Base-by-base conservation (phyloP, 495 filamentous ascomycete genomes). In the Aspergillus leporis region DNA sequence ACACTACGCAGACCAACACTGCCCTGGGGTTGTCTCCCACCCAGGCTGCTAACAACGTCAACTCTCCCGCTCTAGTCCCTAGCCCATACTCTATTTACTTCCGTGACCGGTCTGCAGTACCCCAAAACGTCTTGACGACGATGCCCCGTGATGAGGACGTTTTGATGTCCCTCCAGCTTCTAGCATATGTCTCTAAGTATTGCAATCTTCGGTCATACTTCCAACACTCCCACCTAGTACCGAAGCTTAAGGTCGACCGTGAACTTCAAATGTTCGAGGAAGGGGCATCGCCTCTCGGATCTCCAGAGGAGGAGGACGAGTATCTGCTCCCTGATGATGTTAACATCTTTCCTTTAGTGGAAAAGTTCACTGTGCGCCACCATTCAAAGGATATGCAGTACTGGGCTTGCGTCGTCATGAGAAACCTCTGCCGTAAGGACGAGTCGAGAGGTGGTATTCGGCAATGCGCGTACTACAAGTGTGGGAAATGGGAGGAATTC, bases 381-480 rank as follows among this genome's bases (percentile, higher is more conserved):
- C 91, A 97, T 71, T 91, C 89, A 51, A 88, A 87, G 53, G 93
- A 98, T 70, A 98, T 98, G 94, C 92, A 97, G 70, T 97, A 97
- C 77, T 98, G 94, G 94, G 94, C 94, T 9, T 93, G 92, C 53
- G 93, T 98, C 21, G 94, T 98, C 55, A 98, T 98, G 94, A 82
- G 94, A 55, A 98, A 98, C 70, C 86, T 98, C 36, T 98, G 94
- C 80, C 89, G 94, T 57, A 98, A 98, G 76, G 94, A 98, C 70
- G 94, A 98, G 66, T 89, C 87, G 7, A 82, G 89, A 51, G 94
- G 94, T 23, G 94, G 93, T 56, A 97, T 98, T 64, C 84, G 94
- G 47, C 94, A 98, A 62, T 98, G 94, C 68, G 94, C 94, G 21
- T 95, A 96, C 74, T 98, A 93, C 76, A 87, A 96, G 74, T 98